These are phyloP conservation scores for Phytophthora megakarya DNA, from an alignment of 352 stramenopile genomes.

Conservation along the genomic window DNA sequence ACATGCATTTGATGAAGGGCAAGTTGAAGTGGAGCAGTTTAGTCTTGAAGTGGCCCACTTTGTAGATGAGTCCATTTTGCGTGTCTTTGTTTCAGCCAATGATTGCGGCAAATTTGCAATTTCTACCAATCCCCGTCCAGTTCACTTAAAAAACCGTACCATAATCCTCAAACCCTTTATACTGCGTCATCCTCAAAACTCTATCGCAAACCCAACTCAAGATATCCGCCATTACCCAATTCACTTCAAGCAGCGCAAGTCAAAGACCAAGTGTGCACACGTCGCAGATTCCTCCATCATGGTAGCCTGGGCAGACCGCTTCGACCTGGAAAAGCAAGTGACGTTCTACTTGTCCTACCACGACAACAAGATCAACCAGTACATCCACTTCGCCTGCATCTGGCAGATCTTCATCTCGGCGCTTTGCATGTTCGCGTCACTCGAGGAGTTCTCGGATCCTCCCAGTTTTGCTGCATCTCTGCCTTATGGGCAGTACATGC, in stretches of 20 bases:
- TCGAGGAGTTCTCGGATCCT: slow-evolving; percentile 36
- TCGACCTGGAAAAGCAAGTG: slow-evolving; percentile 83
- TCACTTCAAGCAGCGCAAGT: slow-evolving; percentile 14
- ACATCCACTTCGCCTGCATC: slow-evolving; percentile 84
- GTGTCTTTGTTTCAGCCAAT: slow-evolving; percentile 18
- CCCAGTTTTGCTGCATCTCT: slow-evolving; percentile 32
- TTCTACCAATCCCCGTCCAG: slow-evolving; percentile 5
- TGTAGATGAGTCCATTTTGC: background rate
- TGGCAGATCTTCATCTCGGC: slow-evolving; percentile 86
- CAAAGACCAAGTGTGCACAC: slow-evolving; percentile 28
- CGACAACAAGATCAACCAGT: slow-evolving; percentile 79
- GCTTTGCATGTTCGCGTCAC: slow-evolving; percentile 62
- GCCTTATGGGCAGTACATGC: slow-evolving; percentile 54
- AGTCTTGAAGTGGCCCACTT: no score
- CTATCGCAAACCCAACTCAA: no score
- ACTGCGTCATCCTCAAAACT: background rate
- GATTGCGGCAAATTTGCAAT: slow-evolving; percentile 6
- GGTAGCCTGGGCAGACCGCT: slow-evolving; percentile 58
- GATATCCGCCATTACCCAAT: slow-evolving; percentile 26
- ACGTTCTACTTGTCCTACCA: slow-evolving; percentile 89
- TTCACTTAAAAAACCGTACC: background rate
- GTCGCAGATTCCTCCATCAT: slow-evolving; percentile 23
- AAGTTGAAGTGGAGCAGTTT: no score
- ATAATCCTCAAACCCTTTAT: background rate
- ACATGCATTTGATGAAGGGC: no score